These are phyloP conservation scores for Gynochthodes officinalis DNA, from an alignment of 257 asterid genomes.

Conservation along the genomic window DNA sequence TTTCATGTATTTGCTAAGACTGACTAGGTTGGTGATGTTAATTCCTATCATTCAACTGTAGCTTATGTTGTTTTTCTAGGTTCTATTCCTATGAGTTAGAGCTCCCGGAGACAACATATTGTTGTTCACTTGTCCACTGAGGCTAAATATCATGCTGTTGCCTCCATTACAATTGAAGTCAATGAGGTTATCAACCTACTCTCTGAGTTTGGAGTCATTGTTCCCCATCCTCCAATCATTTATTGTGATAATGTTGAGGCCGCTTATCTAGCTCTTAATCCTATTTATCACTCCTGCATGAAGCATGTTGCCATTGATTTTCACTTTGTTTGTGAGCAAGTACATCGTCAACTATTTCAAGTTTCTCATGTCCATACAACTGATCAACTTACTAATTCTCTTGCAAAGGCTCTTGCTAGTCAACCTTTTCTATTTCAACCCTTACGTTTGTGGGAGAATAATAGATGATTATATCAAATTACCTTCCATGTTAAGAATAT, in stretches of 20 bases:
- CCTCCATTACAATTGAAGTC: neutral
- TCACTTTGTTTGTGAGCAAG: constrained; percentile 3
- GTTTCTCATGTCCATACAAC: neutral
- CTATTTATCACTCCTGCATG: constrained; percentile 7
- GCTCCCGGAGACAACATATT: no score
- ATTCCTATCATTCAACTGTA: no score
- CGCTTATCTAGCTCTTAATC: neutral
- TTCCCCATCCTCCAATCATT: neutral
- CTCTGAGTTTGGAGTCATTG: neutral
- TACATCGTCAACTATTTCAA: neutral
- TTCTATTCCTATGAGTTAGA: no score
- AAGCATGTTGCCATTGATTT: constrained; percentile 11
- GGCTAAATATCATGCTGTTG: neutral
- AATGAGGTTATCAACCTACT: neutral
- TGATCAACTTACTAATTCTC: constrained; percentile 1
- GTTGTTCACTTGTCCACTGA: neutral
- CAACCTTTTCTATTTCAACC: no score
- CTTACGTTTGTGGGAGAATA: neutral
- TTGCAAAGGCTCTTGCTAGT: neutral
- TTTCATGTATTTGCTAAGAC: no score
- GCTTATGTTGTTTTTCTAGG: neutral
- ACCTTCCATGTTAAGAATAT: no score
- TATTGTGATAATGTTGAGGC: neutral
- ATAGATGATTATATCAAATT: no score
- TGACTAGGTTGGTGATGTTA: neutral